phyloP scores from a whole-genome alignment of 73 alveolate genomes.

The Paramecium pentaurelia region DNA sequence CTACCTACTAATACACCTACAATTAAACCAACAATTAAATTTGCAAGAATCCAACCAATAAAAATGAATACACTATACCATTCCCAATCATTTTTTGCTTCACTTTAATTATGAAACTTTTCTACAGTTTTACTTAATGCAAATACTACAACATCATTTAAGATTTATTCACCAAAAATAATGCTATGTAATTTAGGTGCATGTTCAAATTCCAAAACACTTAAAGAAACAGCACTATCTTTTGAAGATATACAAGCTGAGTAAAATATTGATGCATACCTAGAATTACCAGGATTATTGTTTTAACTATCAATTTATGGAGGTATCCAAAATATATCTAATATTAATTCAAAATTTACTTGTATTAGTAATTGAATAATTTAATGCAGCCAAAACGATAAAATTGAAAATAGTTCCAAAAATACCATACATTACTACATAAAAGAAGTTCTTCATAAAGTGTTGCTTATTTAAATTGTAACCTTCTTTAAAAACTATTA shows the following conservation, averaged over 20 bases:
- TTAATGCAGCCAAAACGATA: slow-evolving; percentile 78
- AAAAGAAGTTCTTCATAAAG: slow-evolving; percentile 88
- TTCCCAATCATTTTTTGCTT: not conserved
- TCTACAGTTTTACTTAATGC: not conserved
- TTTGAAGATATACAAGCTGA: slow-evolving; percentile 88
- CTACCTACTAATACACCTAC: slow-evolving; percentile 27
- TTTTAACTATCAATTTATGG: not conserved
- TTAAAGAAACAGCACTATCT: slow-evolving; percentile 91
- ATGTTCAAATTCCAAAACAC: slow-evolving; percentile 78
- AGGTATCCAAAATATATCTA: not conserved
- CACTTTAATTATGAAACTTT: not conserved
- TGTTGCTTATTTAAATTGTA: slow-evolving; percentile 77
- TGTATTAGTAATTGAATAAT: slow-evolving; percentile 57
- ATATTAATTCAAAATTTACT: not conserved
- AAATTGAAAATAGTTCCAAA: slow-evolving; percentile 92
- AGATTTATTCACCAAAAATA: slow-evolving; percentile 88
- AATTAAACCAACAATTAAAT: not conserved
- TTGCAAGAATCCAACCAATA: not conserved
- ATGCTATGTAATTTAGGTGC: slow-evolving; percentile 87
- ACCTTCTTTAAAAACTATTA: slow-evolving; percentile 96
- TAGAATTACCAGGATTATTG: not conserved
- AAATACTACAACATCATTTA: slow-evolving; percentile 27
- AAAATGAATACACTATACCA: slow-evolving; percentile 16
- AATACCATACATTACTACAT: slow-evolving; percentile 90
- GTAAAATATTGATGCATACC: slow-evolving; percentile 57